Conservation (phyloP, 1,284 basidiomycete species). For the Erythrobasidium hasegawianum region DNA sequence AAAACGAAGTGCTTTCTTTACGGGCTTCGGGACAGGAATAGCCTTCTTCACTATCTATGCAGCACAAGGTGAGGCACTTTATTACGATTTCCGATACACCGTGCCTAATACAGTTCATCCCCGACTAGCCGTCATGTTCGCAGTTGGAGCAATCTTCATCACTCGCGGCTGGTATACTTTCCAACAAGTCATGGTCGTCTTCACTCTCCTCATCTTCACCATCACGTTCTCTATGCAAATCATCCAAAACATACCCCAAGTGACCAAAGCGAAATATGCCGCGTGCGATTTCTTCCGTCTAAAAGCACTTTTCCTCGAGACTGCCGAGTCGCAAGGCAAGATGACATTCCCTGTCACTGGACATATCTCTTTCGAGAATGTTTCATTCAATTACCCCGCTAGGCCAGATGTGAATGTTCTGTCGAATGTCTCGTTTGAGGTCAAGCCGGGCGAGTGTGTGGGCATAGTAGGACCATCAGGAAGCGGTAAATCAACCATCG, state of each 20-base stretch:
- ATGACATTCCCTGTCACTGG: slow-evolving; percentile 61
- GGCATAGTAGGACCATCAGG: slow-evolving; percentile 81
- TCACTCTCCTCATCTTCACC: slow-evolving; percentile 88
- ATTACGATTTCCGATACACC: no score
- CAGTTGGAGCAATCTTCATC: slow-evolving; percentile 79
- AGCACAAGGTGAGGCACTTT: slow-evolving; percentile 59
- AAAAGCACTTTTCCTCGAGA: slow-evolving; percentile 57
- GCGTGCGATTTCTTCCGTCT: slow-evolving; percentile 71
- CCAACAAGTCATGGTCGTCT: slow-evolving; percentile 78
- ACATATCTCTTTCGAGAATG: slow-evolving; percentile 66
- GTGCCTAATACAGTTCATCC: not conserved
- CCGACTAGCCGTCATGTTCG: slow-evolving; percentile 72
- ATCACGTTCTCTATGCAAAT: slow-evolving; percentile 86
- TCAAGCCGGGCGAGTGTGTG: slow-evolving; percentile 71
- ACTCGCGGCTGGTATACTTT: slow-evolving; percentile 76
- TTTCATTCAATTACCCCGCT: slow-evolving; percentile 82
- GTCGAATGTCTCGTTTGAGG: slow-evolving; percentile 69
- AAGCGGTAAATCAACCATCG: slow-evolving; percentile 82
- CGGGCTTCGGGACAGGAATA: slow-evolving; percentile 77
- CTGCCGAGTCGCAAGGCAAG: slow-evolving; percentile 65
- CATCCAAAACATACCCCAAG: slow-evolving; percentile 62
- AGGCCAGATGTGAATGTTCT: slow-evolving; percentile 72
- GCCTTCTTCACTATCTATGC: slow-evolving; percentile 79
- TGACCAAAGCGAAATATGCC: slow-evolving; percentile 51
- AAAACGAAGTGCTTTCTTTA: slow-evolving; percentile 69